phyloP scores from a whole-genome alignment of 2,329 filamentous ascomycete genomes.

The Neurospora sp. region DNA sequence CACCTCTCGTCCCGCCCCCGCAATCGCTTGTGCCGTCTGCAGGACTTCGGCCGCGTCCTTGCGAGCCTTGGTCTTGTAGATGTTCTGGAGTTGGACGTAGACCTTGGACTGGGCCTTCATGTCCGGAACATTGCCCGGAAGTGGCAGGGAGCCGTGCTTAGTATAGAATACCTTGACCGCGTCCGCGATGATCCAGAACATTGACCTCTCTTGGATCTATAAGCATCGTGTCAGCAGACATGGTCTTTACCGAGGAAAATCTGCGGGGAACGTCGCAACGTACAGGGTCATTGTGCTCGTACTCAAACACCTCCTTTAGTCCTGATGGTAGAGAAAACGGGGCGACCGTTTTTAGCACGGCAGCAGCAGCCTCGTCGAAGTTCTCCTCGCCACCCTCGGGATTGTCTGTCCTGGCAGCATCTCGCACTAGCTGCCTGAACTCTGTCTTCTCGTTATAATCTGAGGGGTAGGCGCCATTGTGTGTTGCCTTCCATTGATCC shows the following conservation, averaged over 20 bases:
- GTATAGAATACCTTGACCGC: conserved; percentile 71
- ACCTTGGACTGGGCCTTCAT: conserved; percentile 93
- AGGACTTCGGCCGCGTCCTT: conserved; percentile 69
- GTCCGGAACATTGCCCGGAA: conserved; percentile 82
- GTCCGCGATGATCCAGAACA: conserved; percentile 83
- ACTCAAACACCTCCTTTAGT: conserved; percentile 69
- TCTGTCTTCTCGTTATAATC: conserved; percentile 79
- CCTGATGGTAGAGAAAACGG: conserved; percentile 56
- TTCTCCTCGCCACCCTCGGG: conserved; percentile 91
- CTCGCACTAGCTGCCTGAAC: conserved; percentile 63
- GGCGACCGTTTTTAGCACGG: conserved; percentile 80
- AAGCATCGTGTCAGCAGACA: conserved; percentile 9
- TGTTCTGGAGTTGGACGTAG: conserved; percentile 82
- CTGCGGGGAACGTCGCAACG: conserved; percentile 28
- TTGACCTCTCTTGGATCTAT: conserved; percentile 36
- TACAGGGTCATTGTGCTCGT: conserved; percentile 43
- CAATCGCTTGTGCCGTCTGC: conserved; percentile 44
- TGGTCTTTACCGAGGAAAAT: conserved; percentile 6
- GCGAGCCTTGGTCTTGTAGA: conserved; percentile 85
- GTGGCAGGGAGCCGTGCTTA: conserved; percentile 63
- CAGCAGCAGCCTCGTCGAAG: conserved; percentile 82
- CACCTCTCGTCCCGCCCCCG: conserved; percentile 40
- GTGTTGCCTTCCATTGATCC: conserved; percentile 63
- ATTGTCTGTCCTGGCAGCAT: conserved; percentile 59
- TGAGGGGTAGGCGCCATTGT: conserved; percentile 58